These are phyloP conservation scores for Schizosaccharomyces lindneri DNA, from an alignment of 805 yeast species.

Conservation along the genomic window DNA sequence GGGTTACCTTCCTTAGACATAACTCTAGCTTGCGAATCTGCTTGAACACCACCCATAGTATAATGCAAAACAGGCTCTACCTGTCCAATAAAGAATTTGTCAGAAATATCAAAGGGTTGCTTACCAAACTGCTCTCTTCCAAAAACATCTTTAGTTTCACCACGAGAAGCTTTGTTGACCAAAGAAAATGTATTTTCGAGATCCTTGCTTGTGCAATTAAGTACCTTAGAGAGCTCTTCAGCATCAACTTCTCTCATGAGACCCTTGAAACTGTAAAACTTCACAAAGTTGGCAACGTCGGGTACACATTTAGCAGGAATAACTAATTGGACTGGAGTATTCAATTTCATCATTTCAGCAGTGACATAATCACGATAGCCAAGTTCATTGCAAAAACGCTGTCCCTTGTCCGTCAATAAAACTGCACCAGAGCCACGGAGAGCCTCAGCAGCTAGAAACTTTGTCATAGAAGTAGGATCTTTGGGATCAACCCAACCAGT, in stretches of 20 bases:
- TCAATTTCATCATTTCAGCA: slow-evolving; percentile 26
- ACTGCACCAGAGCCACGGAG: slow-evolving; percentile 44
- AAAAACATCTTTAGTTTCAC: slow-evolving; percentile 17
- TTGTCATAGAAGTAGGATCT: slow-evolving; percentile 25
- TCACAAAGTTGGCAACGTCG: slow-evolving; percentile 25
- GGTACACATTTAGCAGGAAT: slow-evolving; percentile 24
- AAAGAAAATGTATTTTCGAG: slow-evolving; percentile 16
- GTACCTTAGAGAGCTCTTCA: slow-evolving; percentile 19
- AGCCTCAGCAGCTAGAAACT: slow-evolving; percentile 41
- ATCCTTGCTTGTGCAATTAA: slow-evolving; percentile 15
- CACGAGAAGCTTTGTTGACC: slow-evolving; percentile 20
- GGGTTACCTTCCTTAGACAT: slow-evolving; percentile 11
- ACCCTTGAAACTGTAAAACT: slow-evolving; percentile 31
- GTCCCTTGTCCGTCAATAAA: slow-evolving; percentile 26
- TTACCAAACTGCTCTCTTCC: slow-evolving; percentile 27
- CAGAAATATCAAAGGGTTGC: slow-evolving; percentile 19
- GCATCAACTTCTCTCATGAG: slow-evolving; percentile 24
- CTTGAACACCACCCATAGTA: slow-evolving; percentile 44
- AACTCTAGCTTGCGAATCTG: slow-evolving; percentile 22
- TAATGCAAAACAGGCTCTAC: slow-evolving; percentile 36
- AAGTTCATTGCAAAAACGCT: slow-evolving; percentile 35
- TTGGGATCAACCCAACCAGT: slow-evolving; percentile 35
- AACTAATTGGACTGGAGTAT: slow-evolving; percentile 23
- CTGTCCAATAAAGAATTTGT: slow-evolving; percentile 25
- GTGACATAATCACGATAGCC: slow-evolving; percentile 37